phyloP scores from a whole-genome alignment of 768 basidiomycete species.

The Pleurotus tuber-regium region DNA sequence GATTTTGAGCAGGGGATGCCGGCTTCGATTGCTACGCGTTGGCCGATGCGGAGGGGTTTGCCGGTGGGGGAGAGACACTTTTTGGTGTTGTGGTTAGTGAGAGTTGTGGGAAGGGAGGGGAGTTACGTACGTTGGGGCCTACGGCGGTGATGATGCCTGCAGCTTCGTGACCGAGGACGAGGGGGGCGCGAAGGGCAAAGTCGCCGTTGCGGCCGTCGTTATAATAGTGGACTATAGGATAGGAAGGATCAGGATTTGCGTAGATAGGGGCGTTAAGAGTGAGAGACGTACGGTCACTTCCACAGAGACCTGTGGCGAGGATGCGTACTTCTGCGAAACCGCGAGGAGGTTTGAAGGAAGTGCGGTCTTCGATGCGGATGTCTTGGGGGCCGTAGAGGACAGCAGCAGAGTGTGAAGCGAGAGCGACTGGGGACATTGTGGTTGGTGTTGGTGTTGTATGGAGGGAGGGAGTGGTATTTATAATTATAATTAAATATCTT shows the following conservation, averaged over 20 bases:
- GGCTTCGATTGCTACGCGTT: constrained; percentile 91
- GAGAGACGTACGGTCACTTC: constrained; percentile 59
- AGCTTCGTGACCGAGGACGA: constrained; percentile 93
- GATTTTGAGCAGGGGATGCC: constrained; percentile 78
- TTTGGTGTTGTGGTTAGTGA: too few species aligned
- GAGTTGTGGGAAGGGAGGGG: too few species aligned
- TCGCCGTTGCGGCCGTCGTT: constrained; percentile 87
- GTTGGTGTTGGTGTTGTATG: constrained; percentile 13
- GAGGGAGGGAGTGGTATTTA: constrained; percentile 14
- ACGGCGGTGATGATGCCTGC: constrained; percentile 87
- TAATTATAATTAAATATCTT: too few species aligned
- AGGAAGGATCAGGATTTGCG: too few species aligned
- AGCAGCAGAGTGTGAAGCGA: constrained; percentile 62
- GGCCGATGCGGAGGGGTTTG: constrained; percentile 62
- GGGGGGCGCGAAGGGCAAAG: constrained; percentile 80
- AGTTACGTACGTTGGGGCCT: constrained; percentile 70
- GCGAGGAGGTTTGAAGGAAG: constrained; percentile 65
- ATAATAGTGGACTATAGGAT: constrained; percentile 81
- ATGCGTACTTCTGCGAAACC: constrained; percentile 81
- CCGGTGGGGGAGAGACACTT: constrained; percentile 73
- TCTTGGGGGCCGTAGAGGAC: constrained; percentile 85
- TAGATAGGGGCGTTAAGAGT: neutral
- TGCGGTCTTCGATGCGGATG: constrained; percentile 75
- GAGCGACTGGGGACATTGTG: constrained; percentile 39
- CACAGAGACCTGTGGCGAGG: constrained; percentile 86